Conservation (phyloP, 495 filamentous ascomycete genomes). For the Trichocladium antarcticum region DNA sequence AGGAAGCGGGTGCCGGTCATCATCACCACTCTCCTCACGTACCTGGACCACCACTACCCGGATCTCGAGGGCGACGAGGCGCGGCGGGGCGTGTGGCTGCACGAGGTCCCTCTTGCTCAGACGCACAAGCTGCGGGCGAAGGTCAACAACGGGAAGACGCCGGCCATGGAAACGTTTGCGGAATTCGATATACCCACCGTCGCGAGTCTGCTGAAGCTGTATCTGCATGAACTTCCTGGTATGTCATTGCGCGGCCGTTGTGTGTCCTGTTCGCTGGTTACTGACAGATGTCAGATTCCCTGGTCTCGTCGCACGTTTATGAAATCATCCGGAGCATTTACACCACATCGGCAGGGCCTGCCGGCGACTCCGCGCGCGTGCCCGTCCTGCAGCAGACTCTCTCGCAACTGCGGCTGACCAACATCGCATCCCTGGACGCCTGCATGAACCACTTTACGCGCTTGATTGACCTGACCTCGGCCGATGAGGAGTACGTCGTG, state of each 20-base stretch:
- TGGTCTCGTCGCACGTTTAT: conserved; percentile 96
- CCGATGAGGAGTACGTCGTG: conserved; percentile 75
- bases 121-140: conserved; percentile 73
- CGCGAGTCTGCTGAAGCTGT: conserved; percentile 87
- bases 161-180: conserved; percentile 62
- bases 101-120: conserved; percentile 74
- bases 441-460: conserved; percentile 97
- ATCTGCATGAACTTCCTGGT: conserved; percentile 93
- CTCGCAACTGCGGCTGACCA: conserved; percentile 86
- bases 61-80: conserved; percentile 96
- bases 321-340: conserved; percentile 99
- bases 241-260: conserved; percentile 22
- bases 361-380: conserved; percentile 57
- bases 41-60: conserved; percentile 91
- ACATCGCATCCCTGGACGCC: conserved; percentile 96
- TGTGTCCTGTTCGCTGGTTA: neutral
- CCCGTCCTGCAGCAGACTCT: conserved; percentile 93
- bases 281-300: conserved; percentile 54
- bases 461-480: conserved; percentile 90
- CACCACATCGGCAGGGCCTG: conserved; percentile 64
- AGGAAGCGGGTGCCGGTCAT: conserved; percentile 90
- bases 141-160: conserved; percentile 80
- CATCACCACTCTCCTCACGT: conserved; percentile 85
- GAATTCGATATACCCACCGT: conserved; percentile 89
- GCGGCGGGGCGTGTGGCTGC: conserved; percentile 83